Evolutionary conservation across 257 asterid species (phyloP).

Genomic region (Solanum chilense): DNA sequence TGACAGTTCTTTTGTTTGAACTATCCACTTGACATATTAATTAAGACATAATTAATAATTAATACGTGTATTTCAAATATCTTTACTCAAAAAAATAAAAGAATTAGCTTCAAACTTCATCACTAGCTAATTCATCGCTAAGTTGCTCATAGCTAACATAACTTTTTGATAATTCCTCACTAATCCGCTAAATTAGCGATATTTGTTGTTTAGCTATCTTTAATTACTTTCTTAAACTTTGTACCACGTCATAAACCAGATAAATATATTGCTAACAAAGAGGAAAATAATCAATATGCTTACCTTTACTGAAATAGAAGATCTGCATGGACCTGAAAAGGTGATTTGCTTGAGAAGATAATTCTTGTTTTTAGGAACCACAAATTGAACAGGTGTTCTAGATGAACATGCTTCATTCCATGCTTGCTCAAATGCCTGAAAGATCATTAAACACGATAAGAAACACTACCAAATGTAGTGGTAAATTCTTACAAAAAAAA

Average conservation of each 20-base stretch:
- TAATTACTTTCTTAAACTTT: background rate
- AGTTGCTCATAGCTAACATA: background rate
- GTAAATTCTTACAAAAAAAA: background rate
- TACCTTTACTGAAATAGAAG: constrained; percentile 18
- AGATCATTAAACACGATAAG: background rate
- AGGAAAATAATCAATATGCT: background rate
- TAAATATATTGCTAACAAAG: background rate
- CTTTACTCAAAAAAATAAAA: background rate
- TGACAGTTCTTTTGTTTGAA: background rate
- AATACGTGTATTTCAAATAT: background rate
- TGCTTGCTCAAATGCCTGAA: constrained; percentile 25
- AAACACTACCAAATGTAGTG: background rate
- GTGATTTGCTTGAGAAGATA: constrained; percentile 23
- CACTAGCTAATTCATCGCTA: background rate
- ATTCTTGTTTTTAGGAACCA: constrained; percentile 4
- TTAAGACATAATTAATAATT: background rate
- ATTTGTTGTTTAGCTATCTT: background rate
- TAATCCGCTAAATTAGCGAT: background rate
- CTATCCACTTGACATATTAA: background rate
- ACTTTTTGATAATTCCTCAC: background rate
- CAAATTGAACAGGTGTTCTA: constrained; percentile 1
- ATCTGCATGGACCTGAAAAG: constrained; percentile 32
- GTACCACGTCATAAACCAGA: fast-evolving
- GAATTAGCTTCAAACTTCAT: background rate
- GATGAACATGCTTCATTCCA: constrained; percentile 32